Evolutionary conservation across 257 asterid genomes (phyloP), one percentile per base, ranked within the genome.

Genomic region (Paraleonurus japonicus): DNA sequence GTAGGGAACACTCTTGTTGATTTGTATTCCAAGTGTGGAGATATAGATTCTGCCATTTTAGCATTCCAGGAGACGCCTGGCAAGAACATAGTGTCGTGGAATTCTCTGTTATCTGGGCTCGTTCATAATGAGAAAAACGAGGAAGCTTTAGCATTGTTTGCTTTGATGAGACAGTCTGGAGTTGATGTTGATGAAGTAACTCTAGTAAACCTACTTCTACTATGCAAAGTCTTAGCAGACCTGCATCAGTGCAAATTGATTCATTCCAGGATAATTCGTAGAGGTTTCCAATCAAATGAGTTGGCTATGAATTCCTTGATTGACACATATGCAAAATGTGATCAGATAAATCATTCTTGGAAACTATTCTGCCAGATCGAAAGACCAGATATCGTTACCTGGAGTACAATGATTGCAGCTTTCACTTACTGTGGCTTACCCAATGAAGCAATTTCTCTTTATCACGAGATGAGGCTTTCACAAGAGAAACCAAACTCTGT

Each of bases 381-480:
- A 68, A 79, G 60, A 71, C 88, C 82, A 26, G 97, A 93, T 82
- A 69, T 67, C 20, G 87, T 93, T 33, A 89, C 95, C 13, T 90
- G 98, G 98, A 90, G 95, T 85, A 87, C 97, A 69, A 93, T 93
- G 94, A 90, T 93, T 73, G 86, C 97, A 17, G 95, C 89, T 61
- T 90, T 90, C 84, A 80, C 88, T 43, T 77, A 70, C 72, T 82
- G 95, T 64, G 90, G 95, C 73, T 79, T 93, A 87, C 96, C 95
- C 7, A 89, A 83, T 67, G 90, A 84, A 78, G 95, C 96, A 39
- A 80, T 89, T 79, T 74, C 78, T 65, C 79, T 87, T 32, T 93
- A 86, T 71, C 71, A 73, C 55, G 81, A 81, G 61, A 89, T 93
- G 96, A 81, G 24, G 35, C 58, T 67, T 75, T 76, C 77, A 39